A percentile compares a stretch with the other conserved stretches of the same genome.
Evolutionary conservation across 2,329 filamentous ascomycete species (phyloP).

Genomic region (Colletotrichum limetticola): DNA sequence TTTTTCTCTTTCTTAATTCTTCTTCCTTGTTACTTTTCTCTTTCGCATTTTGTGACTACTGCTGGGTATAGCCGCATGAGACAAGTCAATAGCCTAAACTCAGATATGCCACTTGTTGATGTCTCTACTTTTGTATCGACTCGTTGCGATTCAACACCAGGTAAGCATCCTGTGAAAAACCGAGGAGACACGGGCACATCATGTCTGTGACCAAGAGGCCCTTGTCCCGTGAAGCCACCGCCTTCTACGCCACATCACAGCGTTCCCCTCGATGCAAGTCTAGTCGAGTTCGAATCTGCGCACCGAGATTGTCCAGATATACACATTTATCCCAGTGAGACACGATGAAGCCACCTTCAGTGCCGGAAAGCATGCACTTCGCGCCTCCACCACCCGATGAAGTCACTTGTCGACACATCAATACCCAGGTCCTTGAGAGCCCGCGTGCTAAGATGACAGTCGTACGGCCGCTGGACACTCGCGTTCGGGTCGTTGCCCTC

Average conservation of each 20-base stretch:
- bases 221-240: neutral
- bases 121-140: neutral
- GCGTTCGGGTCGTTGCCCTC: slow-evolving; percentile 78
- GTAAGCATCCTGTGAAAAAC: neutral
- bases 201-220: neutral
- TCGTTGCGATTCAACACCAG: neutral
- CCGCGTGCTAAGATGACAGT: slow-evolving; percentile 86
- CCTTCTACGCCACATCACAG: neutral
- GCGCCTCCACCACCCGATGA: slow-evolving; percentile 83
- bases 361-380: slow-evolving; percentile 69
- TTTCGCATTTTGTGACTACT: neutral
- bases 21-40: neutral
- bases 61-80: neutral
- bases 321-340: neutral
- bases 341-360: slow-evolving; percentile 43
- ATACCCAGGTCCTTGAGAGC: slow-evolving; percentile 79
- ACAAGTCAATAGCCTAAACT: neutral
- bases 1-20: neutral
- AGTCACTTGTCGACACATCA: slow-evolving; percentile 78
- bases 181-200: neutral
- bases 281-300: neutral
- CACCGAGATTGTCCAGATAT: neutral
- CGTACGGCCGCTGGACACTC: slow-evolving; percentile 82
- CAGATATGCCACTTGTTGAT: too few species aligned
- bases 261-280: neutral